Evolutionary conservation across 208 protist genomes (phyloP), one percentile per base, ranked within the genome.

Genomic region (Trypanosoma melophagium): DNA sequence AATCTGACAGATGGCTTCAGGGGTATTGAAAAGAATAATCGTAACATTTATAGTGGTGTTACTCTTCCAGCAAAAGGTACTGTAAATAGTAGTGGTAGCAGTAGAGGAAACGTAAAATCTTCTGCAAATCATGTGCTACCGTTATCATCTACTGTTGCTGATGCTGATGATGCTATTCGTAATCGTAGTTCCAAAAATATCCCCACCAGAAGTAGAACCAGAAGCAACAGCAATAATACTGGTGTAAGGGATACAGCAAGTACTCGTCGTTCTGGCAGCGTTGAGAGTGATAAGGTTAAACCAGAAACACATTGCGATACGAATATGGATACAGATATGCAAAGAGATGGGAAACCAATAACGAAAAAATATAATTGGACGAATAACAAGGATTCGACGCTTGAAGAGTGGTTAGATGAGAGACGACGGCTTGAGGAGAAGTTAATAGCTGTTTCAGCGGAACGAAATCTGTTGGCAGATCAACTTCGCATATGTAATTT

Each of bases 401-500:
- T 47, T 31, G 35, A 60, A 44, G 16, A 42, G 21, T 57, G 64
- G 41, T 53, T 38, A 17, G 63, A 35, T 0, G 71, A 66, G 68
- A 41, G 59, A 19, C 38, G 25, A 24, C 7, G 42, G 25, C 13
- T 71, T 4, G 54, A 69, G 52, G 19, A 76, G 22, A 21, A 51
- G 17, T 53, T 71, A 16, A 54, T 76, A 44, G 40, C 42, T 19
- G 17, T 70, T 25, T 40, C 57, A 10, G 61, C 53, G 0, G 62
- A 76, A 54, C 28, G 62, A 28, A 54, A 57, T 47, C 17, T 71
- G 14, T 44, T 76, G 52, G 17, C 8, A 51, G 70, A 76, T 44
- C 62, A 76, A 49, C 42, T 70, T 2, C 62, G 50, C 5, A 76
- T 76, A 28, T 76, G 64, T 47, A 41, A 9, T n/a, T 52, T 59